Conservation (phyloP, 331 rosid genomes). For the Malus hybrid region DNA sequence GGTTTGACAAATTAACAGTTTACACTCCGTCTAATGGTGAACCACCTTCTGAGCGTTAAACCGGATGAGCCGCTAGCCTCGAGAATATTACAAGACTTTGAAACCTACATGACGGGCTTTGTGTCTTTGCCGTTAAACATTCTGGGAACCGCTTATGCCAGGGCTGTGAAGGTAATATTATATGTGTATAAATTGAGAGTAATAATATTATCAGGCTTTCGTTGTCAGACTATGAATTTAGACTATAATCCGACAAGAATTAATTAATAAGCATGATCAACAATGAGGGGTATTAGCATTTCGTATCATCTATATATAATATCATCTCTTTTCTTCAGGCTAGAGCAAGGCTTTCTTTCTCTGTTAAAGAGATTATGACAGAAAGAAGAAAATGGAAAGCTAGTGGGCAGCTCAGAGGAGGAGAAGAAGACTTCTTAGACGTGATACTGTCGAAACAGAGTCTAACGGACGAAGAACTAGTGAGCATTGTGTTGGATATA, state of each 20-base stretch:
- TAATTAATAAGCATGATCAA: no score
- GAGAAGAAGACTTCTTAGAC: slow-evolving; percentile 38
- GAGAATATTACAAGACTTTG: slow-evolving; percentile 51
- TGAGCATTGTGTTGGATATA: slow-evolving; percentile 62
- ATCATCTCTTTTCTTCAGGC: slow-evolving; percentile 35
- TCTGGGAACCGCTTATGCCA: slow-evolving; percentile 55
- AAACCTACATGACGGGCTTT: slow-evolving; percentile 66
- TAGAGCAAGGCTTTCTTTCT: slow-evolving; percentile 39
- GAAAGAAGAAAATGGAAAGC: slow-evolving; percentile 22
- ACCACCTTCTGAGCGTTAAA: slow-evolving; percentile 48
- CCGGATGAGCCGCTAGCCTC: slow-evolving; percentile 48
- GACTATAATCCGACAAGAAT: no score
- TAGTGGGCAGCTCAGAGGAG: slow-evolving; percentile 4
- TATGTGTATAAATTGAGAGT: background rate
- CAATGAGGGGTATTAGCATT: background rate
- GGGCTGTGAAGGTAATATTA: slow-evolving; percentile 53
- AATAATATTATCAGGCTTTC: background rate
- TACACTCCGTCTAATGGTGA: slow-evolving; percentile 49
- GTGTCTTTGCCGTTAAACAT: slow-evolving; percentile 56
- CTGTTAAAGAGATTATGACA: slow-evolving; percentile 34
- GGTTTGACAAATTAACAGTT: slow-evolving; percentile 14
- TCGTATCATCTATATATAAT: background rate
- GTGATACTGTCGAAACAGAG: slow-evolving; percentile 44
- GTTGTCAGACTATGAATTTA: no score
- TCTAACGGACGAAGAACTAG: slow-evolving; percentile 54